These are phyloP conservation scores for Dendrobium huoshanense DNA, from an alignment of 106 monocot species.

Conservation along the genomic window DNA sequence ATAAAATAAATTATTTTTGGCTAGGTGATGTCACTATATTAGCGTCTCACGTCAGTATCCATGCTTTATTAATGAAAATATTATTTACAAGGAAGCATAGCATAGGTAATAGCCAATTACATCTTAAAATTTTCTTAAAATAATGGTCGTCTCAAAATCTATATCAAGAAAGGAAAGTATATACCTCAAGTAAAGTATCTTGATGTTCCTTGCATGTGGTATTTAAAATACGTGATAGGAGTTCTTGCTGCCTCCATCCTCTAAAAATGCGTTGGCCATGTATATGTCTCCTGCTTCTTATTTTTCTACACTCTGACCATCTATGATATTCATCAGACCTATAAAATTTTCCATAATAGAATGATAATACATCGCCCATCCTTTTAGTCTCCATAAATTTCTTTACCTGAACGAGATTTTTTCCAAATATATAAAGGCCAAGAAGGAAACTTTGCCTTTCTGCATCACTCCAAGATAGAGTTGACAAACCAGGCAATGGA, in stretches of 20 bases:
- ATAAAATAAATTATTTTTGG: not conserved
- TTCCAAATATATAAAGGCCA: conserved; percentile 83
- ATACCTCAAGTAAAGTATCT: conserved; percentile 59
- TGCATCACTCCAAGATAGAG: conserved; percentile 40
- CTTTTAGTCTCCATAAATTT: conserved; percentile 52
- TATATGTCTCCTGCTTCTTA: conserved; percentile 49
- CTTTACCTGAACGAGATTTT: conserved; percentile 54
- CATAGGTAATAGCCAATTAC: not conserved
- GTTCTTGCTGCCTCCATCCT: conserved; percentile 74
- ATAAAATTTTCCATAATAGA: conserved; percentile 87
- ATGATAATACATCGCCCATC: conserved; percentile 67
- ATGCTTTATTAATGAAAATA: not conserved
- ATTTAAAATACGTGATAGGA: conserved; percentile 51
- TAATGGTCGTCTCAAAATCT: not conserved
- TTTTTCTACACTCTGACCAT: conserved; percentile 75
- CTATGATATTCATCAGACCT: conserved; percentile 58
- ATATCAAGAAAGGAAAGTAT: conserved; percentile 5
- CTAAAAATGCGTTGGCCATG: conserved; percentile 69
- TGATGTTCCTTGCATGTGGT: conserved; percentile 27
- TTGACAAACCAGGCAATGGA: conserved; percentile 43
- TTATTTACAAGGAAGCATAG: not conserved
- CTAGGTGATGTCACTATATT: not conserved
- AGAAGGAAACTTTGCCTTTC: conserved; percentile 71
- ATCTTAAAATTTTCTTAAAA: not conserved
- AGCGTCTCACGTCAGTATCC: not conserved